Percentiles rank a stretch among this genome's conserved stretches.
phyloP scores from a whole-genome alignment of 495 filamentous ascomycete genomes.

The Aspergillus indologenus region DNA sequence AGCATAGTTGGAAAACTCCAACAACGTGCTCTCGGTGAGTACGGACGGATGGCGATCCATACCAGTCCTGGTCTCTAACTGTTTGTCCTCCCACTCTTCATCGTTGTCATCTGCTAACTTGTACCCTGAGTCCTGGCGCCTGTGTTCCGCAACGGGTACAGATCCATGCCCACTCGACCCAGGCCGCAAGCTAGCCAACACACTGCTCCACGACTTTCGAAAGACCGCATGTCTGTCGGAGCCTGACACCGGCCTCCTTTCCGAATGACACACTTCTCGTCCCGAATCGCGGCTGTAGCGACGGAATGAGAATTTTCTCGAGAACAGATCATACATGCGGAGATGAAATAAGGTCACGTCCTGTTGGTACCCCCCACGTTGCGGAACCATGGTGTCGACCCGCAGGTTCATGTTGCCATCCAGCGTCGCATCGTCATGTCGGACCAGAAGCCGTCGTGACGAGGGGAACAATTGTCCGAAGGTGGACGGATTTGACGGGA shows the following conservation, averaged over 20 bases:
- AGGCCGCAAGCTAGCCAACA: constrained; percentile 64
- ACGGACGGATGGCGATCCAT: constrained; percentile 31
- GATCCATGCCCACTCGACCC: constrained; percentile 44
- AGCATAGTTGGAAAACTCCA: constrained; percentile 98
- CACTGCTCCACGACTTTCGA: constrained; percentile 71
- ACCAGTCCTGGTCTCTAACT: constrained; percentile 18
- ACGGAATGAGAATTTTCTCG: constrained; percentile 83
- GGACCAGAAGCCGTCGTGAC: constrained; percentile 71
- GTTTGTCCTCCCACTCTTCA: constrained; percentile 36
- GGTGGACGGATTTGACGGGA: constrained; percentile 73
- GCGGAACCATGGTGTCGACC: constrained; percentile 71
- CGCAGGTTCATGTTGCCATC: constrained; percentile 98
- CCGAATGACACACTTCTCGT: constrained; percentile 86
- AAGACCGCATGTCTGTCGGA: constrained; percentile 51
- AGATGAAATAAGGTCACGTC: constrained; percentile 89
- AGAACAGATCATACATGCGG: constrained; percentile 88
- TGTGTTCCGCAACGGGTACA: constrained; percentile 19
- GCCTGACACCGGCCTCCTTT: constrained; percentile 61
- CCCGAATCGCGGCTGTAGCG: constrained; percentile 92
- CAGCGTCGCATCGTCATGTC: constrained; percentile 85
- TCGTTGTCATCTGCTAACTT: constrained; percentile 54
- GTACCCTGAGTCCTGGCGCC: constrained; percentile 60
- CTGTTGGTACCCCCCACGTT: constrained; percentile 51
- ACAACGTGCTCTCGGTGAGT: constrained; percentile 69
- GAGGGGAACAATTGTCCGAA: constrained; percentile 90